These are phyloP conservation scores for Pelargonium nanum DNA, from an alignment of 345 rosid species.

Conservation along the genomic window DNA sequence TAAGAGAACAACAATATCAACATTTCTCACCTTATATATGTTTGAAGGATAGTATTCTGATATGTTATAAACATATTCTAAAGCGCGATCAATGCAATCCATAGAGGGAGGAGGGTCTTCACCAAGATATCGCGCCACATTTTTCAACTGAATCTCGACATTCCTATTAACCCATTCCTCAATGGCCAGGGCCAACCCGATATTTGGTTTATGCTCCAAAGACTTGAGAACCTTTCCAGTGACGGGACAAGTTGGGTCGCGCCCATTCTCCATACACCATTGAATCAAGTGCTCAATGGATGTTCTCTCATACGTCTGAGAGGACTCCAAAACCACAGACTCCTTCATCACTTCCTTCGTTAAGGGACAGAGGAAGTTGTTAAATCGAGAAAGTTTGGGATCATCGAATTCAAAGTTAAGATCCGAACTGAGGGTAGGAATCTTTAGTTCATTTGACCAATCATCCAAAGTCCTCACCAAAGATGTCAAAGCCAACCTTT, in stretches of 20 bases:
- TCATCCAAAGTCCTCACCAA: constrained; percentile 23
- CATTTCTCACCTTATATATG: constrained; percentile 24
- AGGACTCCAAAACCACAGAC: constrained; percentile 34
- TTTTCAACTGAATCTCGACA: constrained; percentile 21
- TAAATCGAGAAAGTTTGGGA: constrained; percentile 23
- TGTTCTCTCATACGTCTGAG: constrained; percentile 32
- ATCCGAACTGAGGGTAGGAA: constrained; percentile 6
- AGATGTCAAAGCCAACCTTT: constrained; percentile 20
- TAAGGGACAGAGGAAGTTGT: constrained; percentile 33
- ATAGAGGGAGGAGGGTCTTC: constrained; percentile 15
- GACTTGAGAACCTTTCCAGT: constrained; percentile 31
- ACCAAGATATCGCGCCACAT: constrained; percentile 18
- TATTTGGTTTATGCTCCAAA: constrained; percentile 26
- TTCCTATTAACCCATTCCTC: constrained; percentile 39
- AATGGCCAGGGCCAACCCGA: constrained; percentile 32
- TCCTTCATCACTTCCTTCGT: constrained; percentile 40
- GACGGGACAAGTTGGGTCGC: constrained; percentile 31
- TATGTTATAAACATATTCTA: constrained; percentile 21
- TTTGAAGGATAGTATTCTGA: constrained; percentile 26
- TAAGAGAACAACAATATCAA: constrained; percentile 22
- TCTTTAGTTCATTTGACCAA: constrained; percentile 12
- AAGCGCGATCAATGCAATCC: constrained; percentile 18
- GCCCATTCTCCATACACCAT: constrained; percentile 25
- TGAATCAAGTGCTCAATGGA: constrained; percentile 32
- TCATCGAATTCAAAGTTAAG: constrained; percentile 24